These are phyloP conservation scores for Colletotrichum cereale DNA, from an alignment of 2,329 filamentous ascomycete genomes.

Conservation along the genomic window DNA sequence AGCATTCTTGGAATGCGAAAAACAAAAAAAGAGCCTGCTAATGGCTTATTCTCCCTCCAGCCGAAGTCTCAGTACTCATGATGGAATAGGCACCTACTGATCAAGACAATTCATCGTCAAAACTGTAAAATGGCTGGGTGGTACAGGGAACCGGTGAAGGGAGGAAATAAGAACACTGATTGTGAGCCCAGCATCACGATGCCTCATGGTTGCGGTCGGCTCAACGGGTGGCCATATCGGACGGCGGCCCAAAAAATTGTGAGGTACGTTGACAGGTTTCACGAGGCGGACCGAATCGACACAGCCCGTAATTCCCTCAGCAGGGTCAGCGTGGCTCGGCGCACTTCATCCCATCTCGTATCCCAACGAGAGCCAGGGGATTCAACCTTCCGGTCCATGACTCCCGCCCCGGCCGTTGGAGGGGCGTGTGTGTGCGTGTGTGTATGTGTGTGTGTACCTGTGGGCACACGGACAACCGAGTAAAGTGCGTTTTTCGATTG, in stretches of 20 bases:
- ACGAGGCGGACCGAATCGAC: neutral
- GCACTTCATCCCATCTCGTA: constrained; percentile 26
- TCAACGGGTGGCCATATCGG: neutral
- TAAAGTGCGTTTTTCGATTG: constrained; percentile 24
- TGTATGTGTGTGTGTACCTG: no score
- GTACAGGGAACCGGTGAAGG: no score
- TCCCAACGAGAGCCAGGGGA: constrained; percentile 4
- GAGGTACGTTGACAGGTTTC: neutral
- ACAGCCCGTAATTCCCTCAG: constrained; percentile 32
- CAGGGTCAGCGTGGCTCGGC: constrained; percentile 16
- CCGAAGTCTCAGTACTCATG: neutral
- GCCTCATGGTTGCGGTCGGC: neutral
- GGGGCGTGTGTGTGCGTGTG: no score
- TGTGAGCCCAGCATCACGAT: neutral
- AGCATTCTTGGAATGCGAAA: constrained; percentile 22
- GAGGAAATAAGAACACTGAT: neutral
- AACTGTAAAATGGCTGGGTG: no score
- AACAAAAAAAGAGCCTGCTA: neutral
- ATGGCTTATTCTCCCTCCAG: neutral
- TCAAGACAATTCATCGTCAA: neutral
- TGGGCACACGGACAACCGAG: neutral
- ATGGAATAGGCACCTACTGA: no score
- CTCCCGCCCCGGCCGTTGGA: constrained; percentile 1
- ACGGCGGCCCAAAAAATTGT: neutral
- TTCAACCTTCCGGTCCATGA: constrained; percentile 21